phyloP scores from a whole-genome alignment of 2,329 filamentous ascomycete species.

The Paecilomyces variotii region DNA sequence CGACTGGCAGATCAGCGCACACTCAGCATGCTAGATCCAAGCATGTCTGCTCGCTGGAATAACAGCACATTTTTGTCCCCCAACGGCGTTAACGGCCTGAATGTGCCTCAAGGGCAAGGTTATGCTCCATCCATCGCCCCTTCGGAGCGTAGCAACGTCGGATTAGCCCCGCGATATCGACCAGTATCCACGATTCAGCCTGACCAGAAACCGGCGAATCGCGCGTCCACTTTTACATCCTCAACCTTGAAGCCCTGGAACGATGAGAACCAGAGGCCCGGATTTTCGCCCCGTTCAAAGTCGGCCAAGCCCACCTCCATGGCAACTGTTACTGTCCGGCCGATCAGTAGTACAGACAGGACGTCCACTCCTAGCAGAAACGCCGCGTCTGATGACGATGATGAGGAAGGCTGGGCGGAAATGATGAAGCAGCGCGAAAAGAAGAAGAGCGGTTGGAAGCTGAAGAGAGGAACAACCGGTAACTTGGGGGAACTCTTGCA shows the following conservation, averaged over 20 bases:
- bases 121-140: conserved; percentile 91
- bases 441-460: conserved; percentile 40
- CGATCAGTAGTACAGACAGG: conserved; percentile 17
- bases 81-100: conserved; percentile 15
- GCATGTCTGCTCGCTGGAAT: conserved; percentile 29
- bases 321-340: conserved; percentile 20
- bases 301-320: conserved; percentile 20
- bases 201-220: conserved; percentile 16
- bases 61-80: conserved; percentile 25
- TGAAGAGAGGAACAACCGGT: conserved; percentile 29
- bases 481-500: conserved; percentile 30
- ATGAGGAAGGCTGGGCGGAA: conserved; percentile 44
- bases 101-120: conserved; percentile 24
- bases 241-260: conserved; percentile 29
- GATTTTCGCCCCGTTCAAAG: conserved; percentile 14
- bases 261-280: conserved; percentile 24
- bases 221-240: conserved; percentile 26
- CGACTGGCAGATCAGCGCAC: conserved; percentile 49
- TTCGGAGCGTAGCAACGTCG: conserved; percentile 89
- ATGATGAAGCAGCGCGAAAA: conserved; percentile 44
- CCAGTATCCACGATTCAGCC: conserved; percentile 65
- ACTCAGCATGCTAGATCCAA: conserved; percentile 78
- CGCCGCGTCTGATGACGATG: conserved; percentile 34
- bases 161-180: conserved; percentile 80
- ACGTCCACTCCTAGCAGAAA: conserved; percentile 9